phyloP scores from a whole-genome alignment of 2,329 filamentous ascomycete genomes.

The Penicillium sp. region DNA sequence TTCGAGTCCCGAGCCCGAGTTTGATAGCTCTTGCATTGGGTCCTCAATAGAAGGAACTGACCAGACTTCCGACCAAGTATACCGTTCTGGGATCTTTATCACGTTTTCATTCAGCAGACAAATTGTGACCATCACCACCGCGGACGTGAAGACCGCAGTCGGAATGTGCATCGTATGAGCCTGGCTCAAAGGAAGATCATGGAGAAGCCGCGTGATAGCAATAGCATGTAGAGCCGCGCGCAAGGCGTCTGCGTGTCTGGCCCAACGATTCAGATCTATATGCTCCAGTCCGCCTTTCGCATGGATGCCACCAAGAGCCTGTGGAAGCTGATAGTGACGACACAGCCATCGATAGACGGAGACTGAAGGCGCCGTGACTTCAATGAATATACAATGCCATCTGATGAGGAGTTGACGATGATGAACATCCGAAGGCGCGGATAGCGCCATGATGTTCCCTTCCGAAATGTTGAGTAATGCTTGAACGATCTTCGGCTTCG shows the following conservation, averaged over 20 bases:
- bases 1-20: not conserved
- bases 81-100: conserved; percentile 6
- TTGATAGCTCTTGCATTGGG: no score
- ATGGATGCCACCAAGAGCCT: conserved; percentile 8
- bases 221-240: conserved; percentile 14
- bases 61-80: conserved; percentile 9
- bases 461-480: conserved; percentile 12
- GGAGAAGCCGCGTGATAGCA: conserved; percentile 11
- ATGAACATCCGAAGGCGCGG: not conserved
- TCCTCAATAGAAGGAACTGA: not conserved
- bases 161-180: conserved; percentile 15
- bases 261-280: conserved; percentile 12
- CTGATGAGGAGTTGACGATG: conserved; percentile 6
- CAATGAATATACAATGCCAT: conserved; percentile 21
- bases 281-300: conserved; percentile 1
- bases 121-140: conserved; percentile 10
- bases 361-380: conserved; percentile 11
- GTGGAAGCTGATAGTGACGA: conserved; percentile 7
- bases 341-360: conserved; percentile 13
- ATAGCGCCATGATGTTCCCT: conserved; percentile 3
- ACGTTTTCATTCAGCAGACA: conserved; percentile 7
- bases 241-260: conserved; percentile 8
- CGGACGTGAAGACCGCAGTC: conserved; percentile 15
- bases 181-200: conserved; percentile 9
- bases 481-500: conserved; percentile 6